Percentiles rank a stretch among this genome's conserved stretches.
Conservation (phyloP, 306 rosid genomes). For the Begonia masoniana region DNA sequence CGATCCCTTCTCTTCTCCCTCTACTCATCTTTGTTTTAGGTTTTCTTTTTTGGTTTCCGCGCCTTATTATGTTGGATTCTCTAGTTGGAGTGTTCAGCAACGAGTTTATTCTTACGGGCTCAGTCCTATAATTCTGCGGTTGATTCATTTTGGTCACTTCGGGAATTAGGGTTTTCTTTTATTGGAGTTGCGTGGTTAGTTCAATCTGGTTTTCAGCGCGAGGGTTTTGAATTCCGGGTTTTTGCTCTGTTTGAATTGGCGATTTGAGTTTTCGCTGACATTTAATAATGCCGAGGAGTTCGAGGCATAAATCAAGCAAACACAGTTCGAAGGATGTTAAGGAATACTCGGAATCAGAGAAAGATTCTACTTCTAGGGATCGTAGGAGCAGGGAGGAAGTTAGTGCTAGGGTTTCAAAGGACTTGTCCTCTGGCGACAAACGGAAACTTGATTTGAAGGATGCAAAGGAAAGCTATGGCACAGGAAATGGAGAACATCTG, state of each 20-base stretch:
- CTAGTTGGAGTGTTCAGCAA: constrained; percentile 12
- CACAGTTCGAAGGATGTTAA: constrained; percentile 68
- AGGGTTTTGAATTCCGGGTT: background rate
- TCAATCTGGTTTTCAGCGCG: background rate
- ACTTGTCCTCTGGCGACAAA: constrained; percentile 52
- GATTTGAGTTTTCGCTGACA: constrained; percentile 27
- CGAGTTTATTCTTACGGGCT: constrained; percentile 33
- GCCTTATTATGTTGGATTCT: background rate
- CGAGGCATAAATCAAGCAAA: constrained; percentile 91
- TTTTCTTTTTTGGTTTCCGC: too few relatives aligned
- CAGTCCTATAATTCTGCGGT: background rate
- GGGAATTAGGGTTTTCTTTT: constrained; percentile 13
- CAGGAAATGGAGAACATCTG: constrained; percentile 51
- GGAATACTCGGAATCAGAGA: constrained; percentile 88
- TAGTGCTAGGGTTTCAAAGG: constrained; percentile 48
- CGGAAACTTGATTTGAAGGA: constrained; percentile 75
- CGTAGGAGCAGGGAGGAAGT: constrained; percentile 68
- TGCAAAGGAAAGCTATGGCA: constrained; percentile 27
- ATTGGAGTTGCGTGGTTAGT: background rate
- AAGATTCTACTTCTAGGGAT: constrained; percentile 58
- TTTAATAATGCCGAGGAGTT: constrained; percentile 85
- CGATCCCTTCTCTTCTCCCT: constrained; percentile 19
- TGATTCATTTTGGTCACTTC: constrained; percentile 5
- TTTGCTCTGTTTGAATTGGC: constrained; percentile 1
- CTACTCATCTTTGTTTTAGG: constrained; percentile 7